A percentile compares a stretch with the other conserved stretches of the same genome.
These are phyloP conservation scores for Fusarium nisikadoi DNA, from an alignment of 2,329 filamentous ascomycete species.

Conservation along the genomic window DNA sequence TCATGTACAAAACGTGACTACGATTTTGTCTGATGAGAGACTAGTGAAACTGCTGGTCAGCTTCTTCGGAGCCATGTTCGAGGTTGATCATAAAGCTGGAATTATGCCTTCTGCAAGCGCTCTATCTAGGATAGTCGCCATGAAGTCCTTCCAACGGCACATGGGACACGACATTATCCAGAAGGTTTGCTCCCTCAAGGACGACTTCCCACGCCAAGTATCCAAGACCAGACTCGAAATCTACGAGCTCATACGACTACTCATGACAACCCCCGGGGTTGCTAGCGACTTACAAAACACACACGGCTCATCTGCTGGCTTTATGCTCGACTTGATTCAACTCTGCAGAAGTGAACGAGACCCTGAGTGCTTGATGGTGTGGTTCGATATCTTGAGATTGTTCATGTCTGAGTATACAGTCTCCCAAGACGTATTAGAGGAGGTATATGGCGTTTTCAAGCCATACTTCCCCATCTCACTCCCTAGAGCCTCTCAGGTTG, in stretches of 20 bases:
- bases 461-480: conserved; percentile 71
- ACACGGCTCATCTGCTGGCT: conserved; percentile 57
- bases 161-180: conserved; percentile 61
- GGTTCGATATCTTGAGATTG: conserved; percentile 62
- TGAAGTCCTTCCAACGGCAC: conserved; percentile 62
- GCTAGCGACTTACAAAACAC: conserved; percentile 57
- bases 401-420: conserved; percentile 59
- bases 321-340: conserved; percentile 61
- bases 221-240: conserved; percentile 63
- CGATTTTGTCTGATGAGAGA: conserved; percentile 8
- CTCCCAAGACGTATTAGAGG: conserved; percentile 58
- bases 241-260: conserved; percentile 59
- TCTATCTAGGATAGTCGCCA: conserved; percentile 59
- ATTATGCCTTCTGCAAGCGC: conserved; percentile 65
- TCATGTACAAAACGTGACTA: background rate
- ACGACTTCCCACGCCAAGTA: conserved; percentile 67
- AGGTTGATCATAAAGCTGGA: conserved; percentile 68
- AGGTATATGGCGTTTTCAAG: conserved; percentile 66
- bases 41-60: conserved; percentile 59
- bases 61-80: conserved; percentile 69
- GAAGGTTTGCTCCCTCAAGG: conserved; percentile 61
- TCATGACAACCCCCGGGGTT: conserved; percentile 58
- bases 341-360: conserved; percentile 67
- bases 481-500: conserved; percentile 60
- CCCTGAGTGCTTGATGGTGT: conserved; percentile 65